Conservation (phyloP, 2,329 filamentous ascomycete species). For the Zasmidium cellare region DNA sequence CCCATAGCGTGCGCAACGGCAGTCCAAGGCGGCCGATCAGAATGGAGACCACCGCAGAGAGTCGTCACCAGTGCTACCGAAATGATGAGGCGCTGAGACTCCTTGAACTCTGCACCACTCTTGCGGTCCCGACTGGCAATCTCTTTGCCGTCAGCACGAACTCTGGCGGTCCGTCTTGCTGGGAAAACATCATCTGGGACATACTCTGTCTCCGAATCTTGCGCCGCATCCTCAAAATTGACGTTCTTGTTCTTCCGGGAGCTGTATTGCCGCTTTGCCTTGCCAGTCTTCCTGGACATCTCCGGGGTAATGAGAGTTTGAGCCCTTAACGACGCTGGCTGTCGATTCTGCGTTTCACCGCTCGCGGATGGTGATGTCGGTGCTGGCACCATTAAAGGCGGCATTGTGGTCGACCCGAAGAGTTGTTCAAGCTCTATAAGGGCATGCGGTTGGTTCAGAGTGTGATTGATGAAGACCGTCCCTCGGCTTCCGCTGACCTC, state of each 20-base stretch:
- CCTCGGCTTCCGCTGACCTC: neutral
- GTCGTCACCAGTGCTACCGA: constrained; percentile 34
- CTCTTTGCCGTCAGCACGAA: neutral
- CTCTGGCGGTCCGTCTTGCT: neutral
- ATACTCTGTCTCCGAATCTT: constrained; percentile 4
- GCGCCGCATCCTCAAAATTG: neutral
- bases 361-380: too few species aligned
- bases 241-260: neutral
- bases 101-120: constrained; percentile 24
- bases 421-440: neutral
- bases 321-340: neutral
- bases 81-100: constrained; percentile 32
- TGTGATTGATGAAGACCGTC: constrained; percentile 21
- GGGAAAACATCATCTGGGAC: neutral
- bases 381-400: too few species aligned
- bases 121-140: constrained; percentile 20
- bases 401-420: too few species aligned
- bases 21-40: constrained; percentile 40
- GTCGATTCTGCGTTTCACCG: too few species aligned
- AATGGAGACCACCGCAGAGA: constrained; percentile 38
- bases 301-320: neutral
- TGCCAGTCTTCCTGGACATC: neutral
- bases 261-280: constrained; percentile 14
- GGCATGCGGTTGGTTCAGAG: constrained; percentile 8
- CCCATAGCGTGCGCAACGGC: constrained; percentile 41